Percentiles rank a stretch among this genome's conserved stretches.
Evolutionary conservation across 352 stramenopile genomes (phyloP).

Genomic region (Phytophthora syringae): DNA sequence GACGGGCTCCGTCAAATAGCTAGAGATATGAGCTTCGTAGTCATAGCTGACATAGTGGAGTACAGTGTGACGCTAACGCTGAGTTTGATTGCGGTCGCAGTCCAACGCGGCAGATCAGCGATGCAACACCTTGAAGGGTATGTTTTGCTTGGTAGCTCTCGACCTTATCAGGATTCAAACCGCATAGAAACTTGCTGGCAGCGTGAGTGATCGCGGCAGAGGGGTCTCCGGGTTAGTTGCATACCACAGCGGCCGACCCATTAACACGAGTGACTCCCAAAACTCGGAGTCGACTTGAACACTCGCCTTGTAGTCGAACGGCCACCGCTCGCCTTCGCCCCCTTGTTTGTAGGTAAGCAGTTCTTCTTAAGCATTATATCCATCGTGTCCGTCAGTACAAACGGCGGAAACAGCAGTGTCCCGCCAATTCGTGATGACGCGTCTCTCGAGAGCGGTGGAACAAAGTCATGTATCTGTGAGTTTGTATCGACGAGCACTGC

Average conservation of each 20-base stretch:
- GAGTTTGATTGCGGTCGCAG: slow-evolving; percentile 25
- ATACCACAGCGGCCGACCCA: not conserved
- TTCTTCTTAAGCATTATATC: slow-evolving; percentile 20
- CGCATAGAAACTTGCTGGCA: too few species aligned
- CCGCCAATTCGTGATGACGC: not conserved
- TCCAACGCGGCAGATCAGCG: slow-evolving; percentile 37
- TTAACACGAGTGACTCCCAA: not conserved
- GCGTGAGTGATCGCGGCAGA: too few species aligned
- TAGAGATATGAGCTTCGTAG: slow-evolving; percentile 21
- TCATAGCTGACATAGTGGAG: slow-evolving; percentile 18
- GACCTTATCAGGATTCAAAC: too few species aligned
- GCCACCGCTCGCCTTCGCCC: too few species aligned
- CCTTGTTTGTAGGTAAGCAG: too few species aligned
- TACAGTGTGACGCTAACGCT: slow-evolving; percentile 16
- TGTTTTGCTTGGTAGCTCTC: too few species aligned
- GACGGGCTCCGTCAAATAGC: slow-evolving; percentile 36
- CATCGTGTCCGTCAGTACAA: slow-evolving; percentile 55
- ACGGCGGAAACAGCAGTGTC: slow-evolving; percentile 63
- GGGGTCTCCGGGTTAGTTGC: too few species aligned
- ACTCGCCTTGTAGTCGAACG: too few species aligned
- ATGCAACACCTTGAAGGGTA: slow-evolving; percentile 27
- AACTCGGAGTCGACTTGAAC: too few species aligned
- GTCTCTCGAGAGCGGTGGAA: not conserved
- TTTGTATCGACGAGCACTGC: slow-evolving; percentile 35
- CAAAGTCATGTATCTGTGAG: slow-evolving; percentile 8